phyloP scores from a whole-genome alignment of 805 yeast species.

The Kodamaea nitidulidarum region DNA sequence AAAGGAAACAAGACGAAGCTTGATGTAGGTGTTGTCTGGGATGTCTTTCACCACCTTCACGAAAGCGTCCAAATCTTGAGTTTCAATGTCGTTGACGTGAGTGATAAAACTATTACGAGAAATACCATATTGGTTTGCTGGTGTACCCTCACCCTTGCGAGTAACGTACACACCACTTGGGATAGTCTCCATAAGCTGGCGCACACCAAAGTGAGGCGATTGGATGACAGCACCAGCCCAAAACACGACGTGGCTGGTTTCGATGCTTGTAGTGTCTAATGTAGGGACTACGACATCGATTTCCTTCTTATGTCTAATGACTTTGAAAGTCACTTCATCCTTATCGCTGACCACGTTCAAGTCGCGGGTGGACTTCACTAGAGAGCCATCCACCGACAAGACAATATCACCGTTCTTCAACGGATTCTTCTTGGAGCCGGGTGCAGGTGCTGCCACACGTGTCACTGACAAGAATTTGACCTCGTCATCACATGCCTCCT shows the following conservation, averaged over 20 bases:
- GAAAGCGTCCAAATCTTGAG: constrained; percentile 67
- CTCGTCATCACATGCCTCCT: constrained; percentile 58
- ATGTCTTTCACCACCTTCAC: constrained; percentile 61
- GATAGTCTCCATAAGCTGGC: constrained; percentile 71
- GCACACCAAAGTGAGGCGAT: constrained; percentile 88
- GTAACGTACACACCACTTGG: constrained; percentile 86
- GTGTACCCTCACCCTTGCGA: constrained; percentile 72
- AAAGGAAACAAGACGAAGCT: constrained; percentile 74
- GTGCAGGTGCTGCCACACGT: constrained; percentile 53
- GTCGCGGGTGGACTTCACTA: constrained; percentile 66
- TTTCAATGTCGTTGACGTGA: constrained; percentile 75
- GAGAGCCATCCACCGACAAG: constrained; percentile 60
- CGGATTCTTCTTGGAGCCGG: constrained; percentile 26
- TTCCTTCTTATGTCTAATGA: constrained; percentile 69
- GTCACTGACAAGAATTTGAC: constrained; percentile 69
- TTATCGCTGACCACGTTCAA: constrained; percentile 47
- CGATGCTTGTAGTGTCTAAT: constrained; percentile 50
- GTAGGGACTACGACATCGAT: constrained; percentile 62
- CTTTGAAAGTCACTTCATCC: constrained; percentile 48
- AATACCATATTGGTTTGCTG: constrained; percentile 78
- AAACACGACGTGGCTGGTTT: constrained; percentile 62
- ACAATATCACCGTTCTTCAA: constrained; percentile 71
- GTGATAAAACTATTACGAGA: constrained; percentile 81
- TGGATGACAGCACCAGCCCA: constrained; percentile 88
- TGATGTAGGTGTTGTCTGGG: constrained; percentile 77